Base-by-base conservation (phyloP, 2,329 filamentous ascomycete species). In the Aspergillus caelatus region DNA sequence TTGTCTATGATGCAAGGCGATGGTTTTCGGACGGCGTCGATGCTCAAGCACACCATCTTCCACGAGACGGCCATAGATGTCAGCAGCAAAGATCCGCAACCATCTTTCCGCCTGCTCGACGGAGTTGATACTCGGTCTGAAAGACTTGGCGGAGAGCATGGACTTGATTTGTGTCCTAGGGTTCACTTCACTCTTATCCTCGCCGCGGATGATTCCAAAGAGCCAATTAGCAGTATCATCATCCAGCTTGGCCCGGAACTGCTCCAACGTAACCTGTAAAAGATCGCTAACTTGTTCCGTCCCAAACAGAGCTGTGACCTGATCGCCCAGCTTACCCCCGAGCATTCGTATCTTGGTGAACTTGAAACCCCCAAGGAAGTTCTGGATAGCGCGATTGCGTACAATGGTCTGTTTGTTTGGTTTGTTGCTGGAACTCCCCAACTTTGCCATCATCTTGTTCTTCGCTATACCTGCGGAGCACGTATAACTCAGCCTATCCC, bases 71-170 rank as follows among this genome's bases (percentile, higher is more conserved):
- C 92, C 90, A 78, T 91, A 95, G 58, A 99, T 96, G 75, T 99
- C 95, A 1, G 93, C 92, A 5, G 87, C 89, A 75, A 98, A 98
- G 60, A 99, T 97, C 12, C 90, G 86, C 45, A 99, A 82, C 95
- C 95, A 99, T 64, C 89, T 89, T 28, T 86, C 82, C 1, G 90
- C 94, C 75, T 96, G 92, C 26, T 95, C 92, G 21, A 87, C 81
- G 2, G 84, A 90, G 69, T 88, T 91, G 74, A 98, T 94, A 61
- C 85, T 88, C 0, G 95, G 95, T 30, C 92, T 86, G 73, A 99
- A 99, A 0, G 93, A 96, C 75, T 99, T 99, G 23, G 95, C 94
- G 1, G 93, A 97, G 16, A 98, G 83, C 94, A 99, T 98, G 19
- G 91, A 95, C 77, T 98, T 97, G 81, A 97, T 97, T 72, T 95